Conservation (phyloP, 1,284 basidiomycete species). For the Baeospora myosura region DNA sequence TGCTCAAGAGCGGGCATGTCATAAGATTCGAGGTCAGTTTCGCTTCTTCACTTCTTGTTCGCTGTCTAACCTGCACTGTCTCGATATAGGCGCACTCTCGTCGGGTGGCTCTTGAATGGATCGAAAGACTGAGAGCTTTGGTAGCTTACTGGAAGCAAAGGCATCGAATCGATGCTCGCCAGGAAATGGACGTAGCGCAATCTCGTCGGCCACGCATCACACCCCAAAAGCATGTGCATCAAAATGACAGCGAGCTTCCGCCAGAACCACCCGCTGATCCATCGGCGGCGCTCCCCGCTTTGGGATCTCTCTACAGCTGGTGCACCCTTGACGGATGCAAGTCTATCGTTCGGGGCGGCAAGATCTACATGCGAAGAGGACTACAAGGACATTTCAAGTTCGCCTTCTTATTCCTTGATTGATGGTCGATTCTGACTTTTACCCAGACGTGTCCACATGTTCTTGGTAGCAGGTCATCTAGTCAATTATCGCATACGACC, state of each 20-base stretch:
- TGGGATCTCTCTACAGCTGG: slow-evolving; percentile 72
- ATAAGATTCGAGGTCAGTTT: slow-evolving; percentile 68
- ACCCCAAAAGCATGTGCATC: slow-evolving; percentile 37
- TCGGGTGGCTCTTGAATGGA: slow-evolving; percentile 69
- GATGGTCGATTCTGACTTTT: slow-evolving; percentile 4
- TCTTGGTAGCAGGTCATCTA: slow-evolving; percentile 59
- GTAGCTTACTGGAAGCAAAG: slow-evolving; percentile 71
- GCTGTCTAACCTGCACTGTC: slow-evolving; percentile 5
- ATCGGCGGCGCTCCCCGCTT: slow-evolving; percentile 44
- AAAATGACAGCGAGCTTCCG: slow-evolving; percentile 33
- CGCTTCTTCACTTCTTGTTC: neutral
- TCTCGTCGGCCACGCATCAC: slow-evolving; percentile 49
- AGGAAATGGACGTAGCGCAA: slow-evolving; percentile 73
- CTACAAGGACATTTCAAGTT: slow-evolving; percentile 66
- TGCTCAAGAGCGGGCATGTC: slow-evolving; percentile 61
- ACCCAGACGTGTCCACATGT: slow-evolving; percentile 57
- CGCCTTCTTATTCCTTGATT: slow-evolving; percentile 14
- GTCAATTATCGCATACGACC: slow-evolving; percentile 54
- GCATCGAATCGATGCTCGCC: slow-evolving; percentile 60
- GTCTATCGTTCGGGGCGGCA: slow-evolving; percentile 64
- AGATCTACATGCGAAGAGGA: slow-evolving; percentile 62
- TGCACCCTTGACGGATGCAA: slow-evolving; percentile 71
- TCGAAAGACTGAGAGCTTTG: slow-evolving; percentile 60
- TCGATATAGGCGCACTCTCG: slow-evolving; percentile 51
- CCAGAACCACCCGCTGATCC: slow-evolving; percentile 45